Percentiles rank a stretch among this genome's conserved stretches.
Conservation (phyloP, 805 yeast genomes). For the Maudiozyma serrabonitensis region DNA sequence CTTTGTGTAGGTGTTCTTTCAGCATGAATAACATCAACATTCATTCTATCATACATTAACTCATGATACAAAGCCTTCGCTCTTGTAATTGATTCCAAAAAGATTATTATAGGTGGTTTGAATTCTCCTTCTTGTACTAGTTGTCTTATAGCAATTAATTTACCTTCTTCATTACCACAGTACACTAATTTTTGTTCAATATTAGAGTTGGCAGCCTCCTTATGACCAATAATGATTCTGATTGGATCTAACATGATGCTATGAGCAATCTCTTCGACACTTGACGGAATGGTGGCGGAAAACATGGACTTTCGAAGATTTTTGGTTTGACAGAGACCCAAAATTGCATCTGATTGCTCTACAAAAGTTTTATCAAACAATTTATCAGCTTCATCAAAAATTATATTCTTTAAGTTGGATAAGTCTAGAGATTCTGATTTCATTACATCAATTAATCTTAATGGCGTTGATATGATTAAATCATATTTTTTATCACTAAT, state of each 20-base stretch:
- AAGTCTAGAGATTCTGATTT: conserved; percentile 52
- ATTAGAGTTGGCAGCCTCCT: conserved; percentile 80
- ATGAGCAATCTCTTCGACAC: conserved; percentile 80
- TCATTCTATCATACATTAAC: conserved; percentile 78
- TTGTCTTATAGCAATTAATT: conserved; percentile 81
- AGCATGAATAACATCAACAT: conserved; percentile 93
- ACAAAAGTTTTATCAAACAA: conserved; percentile 79
- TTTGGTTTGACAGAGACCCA: conserved; percentile 36
- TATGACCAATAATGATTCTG: conserved; percentile 82
- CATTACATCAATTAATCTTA: conserved; percentile 73
- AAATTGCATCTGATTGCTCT: conserved; percentile 81
- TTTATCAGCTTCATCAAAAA: conserved; percentile 94
- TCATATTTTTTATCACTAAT: conserved; percentile 60
- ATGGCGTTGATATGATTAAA: conserved; percentile 77
- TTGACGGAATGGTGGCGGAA: conserved; percentile 92
- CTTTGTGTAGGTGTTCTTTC: conserved; percentile 87
- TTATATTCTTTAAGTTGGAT: conserved; percentile 56
- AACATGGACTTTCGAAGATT: conserved; percentile 64
- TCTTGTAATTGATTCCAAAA: conserved; percentile 82
- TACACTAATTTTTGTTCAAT: conserved; percentile 77
- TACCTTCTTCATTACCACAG: conserved; percentile 95
- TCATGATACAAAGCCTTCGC: conserved; percentile 95
- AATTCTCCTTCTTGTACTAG: conserved; percentile 76
- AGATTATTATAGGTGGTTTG: conserved; percentile 86
- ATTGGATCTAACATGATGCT: conserved; percentile 78